Conservation (phyloP, 768 basidiomycete species). For the Serpula lacrymans region DNA sequence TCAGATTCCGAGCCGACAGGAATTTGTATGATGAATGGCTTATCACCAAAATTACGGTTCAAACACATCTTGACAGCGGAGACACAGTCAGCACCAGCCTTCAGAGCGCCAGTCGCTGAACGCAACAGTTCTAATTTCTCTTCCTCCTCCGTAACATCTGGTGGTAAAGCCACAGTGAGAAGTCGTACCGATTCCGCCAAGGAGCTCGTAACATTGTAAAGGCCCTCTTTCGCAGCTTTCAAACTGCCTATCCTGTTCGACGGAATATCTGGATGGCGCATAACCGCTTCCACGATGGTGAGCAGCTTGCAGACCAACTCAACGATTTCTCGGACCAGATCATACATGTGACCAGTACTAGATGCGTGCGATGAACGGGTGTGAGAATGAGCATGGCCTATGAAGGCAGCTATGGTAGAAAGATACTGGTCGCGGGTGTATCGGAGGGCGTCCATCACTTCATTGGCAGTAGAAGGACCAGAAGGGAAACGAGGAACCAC, state of each 20-base stretch:
- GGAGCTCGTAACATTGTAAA: conserved; percentile 83
- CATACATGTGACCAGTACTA: conserved; percentile 90
- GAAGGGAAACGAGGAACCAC: conserved; percentile 59
- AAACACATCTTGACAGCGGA: conserved; percentile 82
- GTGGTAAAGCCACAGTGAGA: conserved; percentile 52
- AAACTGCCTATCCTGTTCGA: conserved; percentile 61
- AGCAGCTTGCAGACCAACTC: conserved; percentile 91
- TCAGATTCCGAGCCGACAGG: conserved; percentile 48
- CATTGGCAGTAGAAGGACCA: conserved; percentile 65
- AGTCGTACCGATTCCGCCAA: conserved; percentile 85
- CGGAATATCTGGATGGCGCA: conserved; percentile 70
- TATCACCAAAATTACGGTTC: conserved; percentile 56
- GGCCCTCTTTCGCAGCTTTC: conserved; percentile 66
- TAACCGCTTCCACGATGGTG: conserved; percentile 86
- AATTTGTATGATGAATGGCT: conserved; percentile 62
- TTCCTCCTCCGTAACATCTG: conserved; percentile 66
- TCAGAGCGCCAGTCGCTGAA: conserved; percentile 84
- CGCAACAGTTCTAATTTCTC: conserved; percentile 76
- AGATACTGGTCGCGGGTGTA: conserved; percentile 86
- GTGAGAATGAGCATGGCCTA: conserved; percentile 95
- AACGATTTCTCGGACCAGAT: conserved; percentile 91
- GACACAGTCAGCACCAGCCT: conserved; percentile 86
- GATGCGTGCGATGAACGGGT: conserved; percentile 87
- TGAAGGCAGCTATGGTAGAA: conserved; percentile 94
- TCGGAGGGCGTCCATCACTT: conserved; percentile 76